A percentile compares a stretch with the other conserved stretches of the same genome.
Conservation (phyloP, 176 grass and related monocot species). For the Lolium rigidum region DNA sequence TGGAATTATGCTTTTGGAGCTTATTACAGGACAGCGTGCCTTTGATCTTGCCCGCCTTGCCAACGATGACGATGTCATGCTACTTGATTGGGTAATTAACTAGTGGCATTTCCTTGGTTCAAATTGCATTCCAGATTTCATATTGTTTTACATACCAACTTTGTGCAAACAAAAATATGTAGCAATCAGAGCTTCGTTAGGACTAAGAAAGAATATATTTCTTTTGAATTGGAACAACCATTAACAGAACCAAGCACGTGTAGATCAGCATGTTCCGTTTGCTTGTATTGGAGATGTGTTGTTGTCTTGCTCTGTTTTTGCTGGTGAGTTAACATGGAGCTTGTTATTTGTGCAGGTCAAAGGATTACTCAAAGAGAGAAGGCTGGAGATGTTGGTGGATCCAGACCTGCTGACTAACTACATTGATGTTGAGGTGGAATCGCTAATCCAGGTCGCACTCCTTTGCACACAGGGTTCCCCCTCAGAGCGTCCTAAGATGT, state of each 20-base stretch:
- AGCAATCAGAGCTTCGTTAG: background rate
- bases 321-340: background rate
- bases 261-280: background rate
- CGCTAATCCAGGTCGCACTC: conserved; percentile 81
- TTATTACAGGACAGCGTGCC: conserved; percentile 89
- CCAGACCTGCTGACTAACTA: conserved; percentile 76
- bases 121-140: background rate
- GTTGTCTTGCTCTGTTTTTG: background rate
- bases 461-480: conserved; percentile 87
- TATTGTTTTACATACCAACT: background rate
- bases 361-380: conserved; percentile 88
- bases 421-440: conserved; percentile 81
- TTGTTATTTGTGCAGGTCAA: conserved; percentile 67
- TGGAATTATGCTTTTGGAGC: conserved; percentile 91
- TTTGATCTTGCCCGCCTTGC: conserved; percentile 93
- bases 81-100: conserved; percentile 85
- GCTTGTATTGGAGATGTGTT: background rate
- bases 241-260: conserved; percentile 9
- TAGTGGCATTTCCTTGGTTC: background rate
- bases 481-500: conserved; percentile 85
- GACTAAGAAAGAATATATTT: background rate
- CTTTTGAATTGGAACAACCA: conserved; percentile 2
- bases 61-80: conserved; percentile 93
- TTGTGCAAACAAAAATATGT: background rate
- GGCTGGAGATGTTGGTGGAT: conserved; percentile 72